Conservation (phyloP, 352 stramenopile species). For the Phytophthora pistaciae region DNA sequence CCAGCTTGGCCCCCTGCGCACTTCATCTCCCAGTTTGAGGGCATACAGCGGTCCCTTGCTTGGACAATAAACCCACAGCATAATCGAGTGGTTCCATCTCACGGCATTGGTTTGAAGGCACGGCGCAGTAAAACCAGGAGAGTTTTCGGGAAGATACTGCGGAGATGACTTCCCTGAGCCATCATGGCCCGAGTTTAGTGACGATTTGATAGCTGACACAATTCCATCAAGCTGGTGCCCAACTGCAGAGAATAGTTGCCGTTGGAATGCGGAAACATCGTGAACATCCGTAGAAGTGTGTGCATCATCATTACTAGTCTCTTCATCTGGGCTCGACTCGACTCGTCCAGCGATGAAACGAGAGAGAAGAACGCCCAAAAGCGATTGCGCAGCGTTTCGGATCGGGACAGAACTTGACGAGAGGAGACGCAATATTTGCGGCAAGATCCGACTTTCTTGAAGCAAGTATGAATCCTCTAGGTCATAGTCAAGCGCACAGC, state of each 20-base stretch:
- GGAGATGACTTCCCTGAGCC: conserved; percentile 13
- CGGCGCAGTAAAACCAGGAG: conserved; percentile 49
- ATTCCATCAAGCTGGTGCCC: conserved; percentile 70
- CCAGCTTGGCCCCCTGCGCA: conserved; percentile 68
- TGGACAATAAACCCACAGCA: conserved; percentile 77
- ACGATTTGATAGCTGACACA: conserved; percentile 34
- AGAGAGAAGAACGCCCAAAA: conserved; percentile 67
- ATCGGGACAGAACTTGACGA: conserved; percentile 51
- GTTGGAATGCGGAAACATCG: conserved; percentile 67
- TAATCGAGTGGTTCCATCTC: conserved; percentile 80
- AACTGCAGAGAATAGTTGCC: conserved; percentile 72
- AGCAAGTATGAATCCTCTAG: conserved; percentile 79
- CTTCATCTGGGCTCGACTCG: conserved; percentile 20
- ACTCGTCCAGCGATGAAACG: conserved; percentile 62
- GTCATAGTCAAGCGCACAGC: conserved; percentile 78
- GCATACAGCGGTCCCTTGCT: conserved; percentile 53
- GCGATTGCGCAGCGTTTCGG: conserved; percentile 61
- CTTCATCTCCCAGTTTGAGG: conserved; percentile 73
- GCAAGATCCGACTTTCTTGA: conserved; percentile 67
- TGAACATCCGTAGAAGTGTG: conserved; percentile 24
- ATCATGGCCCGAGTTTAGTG: conserved; percentile 2
- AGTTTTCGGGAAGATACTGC: conserved; percentile 52
- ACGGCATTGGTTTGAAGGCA: conserved; percentile 41
- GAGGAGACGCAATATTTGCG: conserved; percentile 63
- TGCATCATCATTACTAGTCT: conserved; percentile 9